Conservation (phyloP, 305 asterid genomes). For the Fraxinus nigra region DNA sequence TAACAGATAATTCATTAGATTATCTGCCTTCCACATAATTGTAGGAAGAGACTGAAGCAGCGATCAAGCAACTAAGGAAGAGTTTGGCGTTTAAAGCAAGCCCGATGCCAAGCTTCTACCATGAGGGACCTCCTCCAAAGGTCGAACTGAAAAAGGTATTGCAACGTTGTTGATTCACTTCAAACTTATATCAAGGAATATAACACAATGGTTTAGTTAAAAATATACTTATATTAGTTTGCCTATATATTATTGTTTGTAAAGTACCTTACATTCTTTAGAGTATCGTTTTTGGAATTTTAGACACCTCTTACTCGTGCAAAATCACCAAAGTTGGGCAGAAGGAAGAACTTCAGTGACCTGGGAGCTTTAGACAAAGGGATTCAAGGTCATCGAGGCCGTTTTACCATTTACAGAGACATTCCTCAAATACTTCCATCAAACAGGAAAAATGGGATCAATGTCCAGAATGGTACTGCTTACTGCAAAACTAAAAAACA, state of each 20-base stretch:
- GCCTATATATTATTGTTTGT: not conserved
- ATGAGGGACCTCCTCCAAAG: conserved; percentile 72
- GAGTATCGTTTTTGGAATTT: conserved; percentile 18
- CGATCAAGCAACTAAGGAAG: conserved; percentile 63
- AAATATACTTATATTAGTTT: not conserved
- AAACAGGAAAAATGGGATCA: conserved; percentile 31
- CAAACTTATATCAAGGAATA: not conserved
- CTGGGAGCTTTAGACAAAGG: conserved; percentile 38
- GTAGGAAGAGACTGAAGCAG: conserved; percentile 62
- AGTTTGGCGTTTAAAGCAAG: conserved; percentile 59
- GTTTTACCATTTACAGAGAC: conserved; percentile 45
- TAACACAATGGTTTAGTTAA: not conserved
- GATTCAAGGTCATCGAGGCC: conserved; percentile 31
- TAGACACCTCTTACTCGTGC: conserved; percentile 87
- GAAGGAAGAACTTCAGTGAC: conserved; percentile 64
- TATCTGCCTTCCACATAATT: not conserved
- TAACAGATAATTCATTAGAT: not conserved
- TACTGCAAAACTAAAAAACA: conserved; percentile 30
- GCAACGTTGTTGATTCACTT: not conserved
- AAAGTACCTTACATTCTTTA: not conserved
- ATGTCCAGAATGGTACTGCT: conserved; percentile 33
- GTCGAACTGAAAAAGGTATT: conserved; percentile 64
- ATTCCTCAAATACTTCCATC: conserved; percentile 25
- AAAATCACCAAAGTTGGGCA: conserved; percentile 78
- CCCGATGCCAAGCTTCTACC: conserved; percentile 81